Percentiles rank a stretch among this genome's conserved stretches.
Evolutionary conservation across 768 basidiomycete species (phyloP).

Genomic region (Lyophyllum decastes): DNA sequence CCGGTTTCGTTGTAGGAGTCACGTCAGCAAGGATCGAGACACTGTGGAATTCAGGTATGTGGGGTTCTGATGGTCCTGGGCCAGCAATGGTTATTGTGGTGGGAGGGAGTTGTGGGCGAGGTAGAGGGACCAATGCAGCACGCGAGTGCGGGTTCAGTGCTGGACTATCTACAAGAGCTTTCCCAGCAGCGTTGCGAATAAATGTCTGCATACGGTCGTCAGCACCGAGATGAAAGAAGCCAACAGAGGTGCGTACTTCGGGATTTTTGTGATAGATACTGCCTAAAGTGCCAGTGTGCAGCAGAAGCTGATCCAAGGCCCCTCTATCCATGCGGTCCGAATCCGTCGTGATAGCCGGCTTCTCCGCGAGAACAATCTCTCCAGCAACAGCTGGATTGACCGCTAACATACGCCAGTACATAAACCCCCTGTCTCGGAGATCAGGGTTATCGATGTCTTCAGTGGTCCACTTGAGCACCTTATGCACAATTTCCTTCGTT

Average conservation of each 20-base stretch:
- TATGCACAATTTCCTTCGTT: slow-evolving; percentile 88
- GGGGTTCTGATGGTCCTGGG: slow-evolving; percentile 61
- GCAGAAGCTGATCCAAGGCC: slow-evolving; percentile 88
- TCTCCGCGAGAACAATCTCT: slow-evolving; percentile 89
- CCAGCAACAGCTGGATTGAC: slow-evolving; percentile 87
- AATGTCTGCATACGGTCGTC: slow-evolving; percentile 65
- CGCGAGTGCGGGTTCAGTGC: slow-evolving; percentile 85
- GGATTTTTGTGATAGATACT: slow-evolving; percentile 99
- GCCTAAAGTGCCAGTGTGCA: slow-evolving; percentile 92
- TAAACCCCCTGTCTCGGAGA: slow-evolving; percentile 94
- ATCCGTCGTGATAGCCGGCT: slow-evolving; percentile 97
- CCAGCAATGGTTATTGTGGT: slow-evolving; percentile 54
- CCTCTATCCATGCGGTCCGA: slow-evolving; percentile 97
- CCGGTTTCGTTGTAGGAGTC: slow-evolving; percentile 31
- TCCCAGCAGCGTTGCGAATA: slow-evolving; percentile 86
- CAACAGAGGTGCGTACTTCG: slow-evolving; percentile 52
- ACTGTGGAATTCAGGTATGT: slow-evolving; percentile 21
- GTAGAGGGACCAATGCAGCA: slow-evolving; percentile 63
- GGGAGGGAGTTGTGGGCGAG: slow-evolving; percentile 51
- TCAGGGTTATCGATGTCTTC: slow-evolving; percentile 99
- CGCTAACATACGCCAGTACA: slow-evolving; percentile 98
- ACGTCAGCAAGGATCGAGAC: slow-evolving; percentile 23
- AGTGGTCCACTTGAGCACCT: slow-evolving; percentile 95
- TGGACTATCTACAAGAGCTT: slow-evolving; percentile 82
- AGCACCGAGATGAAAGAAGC: background rate